phyloP scores from a whole-genome alignment of 2,329 filamentous ascomycete species.

The Cordyceps farinosa region DNA sequence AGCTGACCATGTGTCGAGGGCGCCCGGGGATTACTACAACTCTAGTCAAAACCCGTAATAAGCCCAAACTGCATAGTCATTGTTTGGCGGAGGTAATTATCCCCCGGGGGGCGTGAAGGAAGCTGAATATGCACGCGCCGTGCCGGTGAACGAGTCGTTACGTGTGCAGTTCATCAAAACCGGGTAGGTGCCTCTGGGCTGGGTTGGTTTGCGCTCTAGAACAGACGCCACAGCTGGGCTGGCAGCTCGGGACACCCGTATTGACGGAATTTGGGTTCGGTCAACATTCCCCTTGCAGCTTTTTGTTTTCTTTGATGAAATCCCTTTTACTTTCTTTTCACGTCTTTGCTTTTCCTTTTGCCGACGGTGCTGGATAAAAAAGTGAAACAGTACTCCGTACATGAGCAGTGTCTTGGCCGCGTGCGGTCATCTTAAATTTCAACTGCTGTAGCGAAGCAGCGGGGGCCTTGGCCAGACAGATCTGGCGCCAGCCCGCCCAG shows the following conservation, averaged over 20 bases:
- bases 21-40: too few species aligned
- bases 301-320: not conserved
- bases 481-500: not conserved
- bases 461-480: not conserved
- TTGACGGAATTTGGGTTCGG: not conserved
- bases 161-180: not conserved
- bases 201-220: not conserved
- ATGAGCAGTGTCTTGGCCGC: constrained; percentile 7
- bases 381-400: not conserved
- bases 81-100: too few species aligned
- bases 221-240: constrained; percentile 1
- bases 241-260: not conserved
- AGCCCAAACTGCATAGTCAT: too few species aligned
- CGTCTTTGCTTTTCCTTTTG: not conserved
- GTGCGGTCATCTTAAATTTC: not conserved
- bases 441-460: not conserved
- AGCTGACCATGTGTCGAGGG: too few species aligned
- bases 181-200: not conserved
- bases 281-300: not conserved
- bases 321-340: not conserved
- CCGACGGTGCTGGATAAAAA: not conserved
- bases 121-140: not conserved
- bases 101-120: not conserved
- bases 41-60: too few species aligned
- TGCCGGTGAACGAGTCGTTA: not conserved